Evolutionary conservation across 441 rosid genomes (phyloP), one percentile per base, ranked within the genome.

Genomic region (Dalechampia spathulata): DNA sequence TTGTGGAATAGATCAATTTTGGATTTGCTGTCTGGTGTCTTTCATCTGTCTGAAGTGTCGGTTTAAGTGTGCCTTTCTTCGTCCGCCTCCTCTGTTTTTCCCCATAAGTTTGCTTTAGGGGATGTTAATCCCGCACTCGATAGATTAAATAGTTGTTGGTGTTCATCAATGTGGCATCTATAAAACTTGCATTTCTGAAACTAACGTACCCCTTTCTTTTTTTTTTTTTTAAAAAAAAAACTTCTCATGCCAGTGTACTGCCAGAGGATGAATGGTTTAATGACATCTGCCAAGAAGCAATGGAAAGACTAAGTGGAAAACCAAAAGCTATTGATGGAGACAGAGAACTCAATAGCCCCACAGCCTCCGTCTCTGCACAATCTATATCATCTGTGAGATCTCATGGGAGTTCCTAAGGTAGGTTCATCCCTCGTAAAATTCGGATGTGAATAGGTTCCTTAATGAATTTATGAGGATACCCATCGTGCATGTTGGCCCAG

Each of bases 191-290:
- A 30, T 58, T 53, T 52, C 14, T 32, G 25, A 4, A 32, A 36
- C 65, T 56, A 42, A 56, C 8, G 13, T 15, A 1, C 21, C 14
- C 10, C n/a, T 51, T 58, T 30, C n/a, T n/a, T n/a, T n/a, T n/a
- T n/a, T n/a, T n/a, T n/a, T n/a, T n/a, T n/a, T n/a, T n/a, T n/a
- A n/a, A 11, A 6, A 28, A 28, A 28, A 28, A 3, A 28, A 4
- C 36, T 58, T 67, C 49, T 49, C 44, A 40, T 64, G 53, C 39
- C 81, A 94, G 99, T 40, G 76, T 78, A 46, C 83, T 94, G 64
- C 99, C 98, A 0, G 95, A 80, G 59, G 96, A 94, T 49, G 96
- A 80, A 7, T 90, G 98, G 98, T 94, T 94, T 75, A 79, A 78
- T 41, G 96, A 85, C 3, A 58, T 88, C 52, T 90, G 95, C 70